These are phyloP conservation scores for Chrysochromulina tobinii DNA, from an alignment of 78 protist species.

Conservation along the genomic window DNA sequence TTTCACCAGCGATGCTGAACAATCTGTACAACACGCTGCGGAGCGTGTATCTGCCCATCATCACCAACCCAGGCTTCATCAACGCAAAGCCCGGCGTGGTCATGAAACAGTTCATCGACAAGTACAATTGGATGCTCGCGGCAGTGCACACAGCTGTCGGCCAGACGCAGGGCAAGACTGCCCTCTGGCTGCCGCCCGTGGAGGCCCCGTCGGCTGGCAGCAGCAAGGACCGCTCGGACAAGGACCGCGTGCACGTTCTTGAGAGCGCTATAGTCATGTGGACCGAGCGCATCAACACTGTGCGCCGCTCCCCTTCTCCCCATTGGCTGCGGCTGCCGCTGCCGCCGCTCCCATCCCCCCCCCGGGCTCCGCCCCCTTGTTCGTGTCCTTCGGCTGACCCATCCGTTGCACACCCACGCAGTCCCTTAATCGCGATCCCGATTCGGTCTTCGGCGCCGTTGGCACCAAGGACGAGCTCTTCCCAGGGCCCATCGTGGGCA, in stretches of 20 bases:
- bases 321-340: too few relatives aligned
- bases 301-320: too few relatives aligned
- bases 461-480: background rate
- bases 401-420: conserved; percentile 44
- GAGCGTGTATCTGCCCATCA: background rate
- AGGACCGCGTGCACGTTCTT: conserved; percentile 59
- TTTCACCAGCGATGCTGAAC: background rate
- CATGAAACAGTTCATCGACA: conserved; percentile 26
- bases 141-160: conserved; percentile 41
- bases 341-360: too few relatives aligned
- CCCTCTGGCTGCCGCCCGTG: conserved; percentile 60
- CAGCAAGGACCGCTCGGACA: too few relatives aligned
- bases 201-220: background rate
- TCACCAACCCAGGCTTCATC: background rate
- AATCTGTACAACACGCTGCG: background rate
- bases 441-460: background rate
- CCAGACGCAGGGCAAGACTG: conserved; percentile 48
- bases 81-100: conserved; percentile 40
- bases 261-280: conserved; percentile 66
- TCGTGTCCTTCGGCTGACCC: too few relatives aligned
- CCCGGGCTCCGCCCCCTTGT: too few relatives aligned
- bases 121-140: background rate
- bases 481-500: conserved; percentile 68
- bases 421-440: conserved; percentile 26
- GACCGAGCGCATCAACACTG: conserved; percentile 7